Evolutionary conservation across 169 alveolate species (phyloP), one percentile per base, ranked within the genome.

Genomic region (Plasmodium vivax): DNA sequence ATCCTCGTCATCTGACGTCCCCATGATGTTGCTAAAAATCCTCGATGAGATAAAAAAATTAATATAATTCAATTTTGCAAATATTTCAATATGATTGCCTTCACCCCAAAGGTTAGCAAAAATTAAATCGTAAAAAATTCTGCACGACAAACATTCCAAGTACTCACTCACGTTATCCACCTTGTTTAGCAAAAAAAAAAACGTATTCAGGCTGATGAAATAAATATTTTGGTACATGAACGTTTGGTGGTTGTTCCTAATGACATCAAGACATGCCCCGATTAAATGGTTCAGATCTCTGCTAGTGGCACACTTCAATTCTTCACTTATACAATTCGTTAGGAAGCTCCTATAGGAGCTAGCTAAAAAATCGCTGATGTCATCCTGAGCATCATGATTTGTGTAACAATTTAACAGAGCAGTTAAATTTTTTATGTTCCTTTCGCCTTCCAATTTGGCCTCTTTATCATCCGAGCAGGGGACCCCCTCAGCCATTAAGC

Each of bases 21-120:
- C 12, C 34, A 74, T 34, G 16, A 36, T 43, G 43, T 47, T 54
- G 58, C 62, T 47, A 75, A 85, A 85, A 30, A 34, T 75, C n/a
- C 80, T 85, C 32, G 93, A 85, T 36, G 80, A 16, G 56, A 85
- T 75, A 85, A 85, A 85, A 74, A 85, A 56, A 75, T 36, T 74
- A 12, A 85, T 75, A 27, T 75, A 85, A 85, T 85, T 85, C 62
- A 85, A 74, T 85, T 85, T 85, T 85, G 87, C 84, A 75, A 85
- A 85, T 75, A 85, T 45, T 36, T 85, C 75, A 47, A 85, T 75
- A 80, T 77, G 62, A 34, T 32, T 56, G 34, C 51, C 36, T n/a
- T 85, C 47, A 75, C 56, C 27, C 93, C 93, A 85, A 45, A 36
- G 62, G 62, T 47, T 45, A 16, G 14, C 23, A 32, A 34, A 30